phyloP scores from a whole-genome alignment of 805 yeast genomes.

The Hanseniaspora pseudoguilliermondii region DNA sequence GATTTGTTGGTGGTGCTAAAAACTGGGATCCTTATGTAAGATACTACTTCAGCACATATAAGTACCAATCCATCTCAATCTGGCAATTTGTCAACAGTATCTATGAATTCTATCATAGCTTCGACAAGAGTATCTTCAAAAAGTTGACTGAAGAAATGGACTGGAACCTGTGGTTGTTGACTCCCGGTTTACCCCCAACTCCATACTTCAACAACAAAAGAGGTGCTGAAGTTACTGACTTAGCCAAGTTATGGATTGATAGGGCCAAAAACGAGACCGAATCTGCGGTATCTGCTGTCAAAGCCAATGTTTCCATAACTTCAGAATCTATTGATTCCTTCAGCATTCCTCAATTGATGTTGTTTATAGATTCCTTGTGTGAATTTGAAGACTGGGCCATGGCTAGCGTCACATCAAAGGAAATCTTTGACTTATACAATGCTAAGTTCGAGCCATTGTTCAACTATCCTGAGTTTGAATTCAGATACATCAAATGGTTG shows the following conservation, averaged over 20 bases:
- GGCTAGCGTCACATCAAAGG: constrained; percentile 26
- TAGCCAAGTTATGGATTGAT: constrained; percentile 55
- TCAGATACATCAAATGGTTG: constrained; percentile 63
- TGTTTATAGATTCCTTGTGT: constrained; percentile 59
- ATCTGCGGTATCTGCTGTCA: constrained; percentile 17
- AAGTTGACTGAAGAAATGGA: constrained; percentile 52
- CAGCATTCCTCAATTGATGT: constrained; percentile 64
- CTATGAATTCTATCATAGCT: constrained; percentile 45
- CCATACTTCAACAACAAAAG: constrained; percentile 68
- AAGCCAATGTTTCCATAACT: constrained; percentile 26
- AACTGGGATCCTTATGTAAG: constrained; percentile 71
- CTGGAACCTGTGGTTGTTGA: constrained; percentile 74
- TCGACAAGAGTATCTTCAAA: constrained; percentile 31
- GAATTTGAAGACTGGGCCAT: constrained; percentile 35
- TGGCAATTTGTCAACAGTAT: constrained; percentile 67
- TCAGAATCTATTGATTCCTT: constrained; percentile 33
- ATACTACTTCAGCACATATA: constrained; percentile 57
- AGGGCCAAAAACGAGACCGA: constrained; percentile 22
- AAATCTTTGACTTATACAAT: constrained; percentile 29
- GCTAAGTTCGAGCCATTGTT: constrained; percentile 36
- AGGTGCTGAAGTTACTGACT: constrained; percentile 55
- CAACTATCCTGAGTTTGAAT: constrained; percentile 66
- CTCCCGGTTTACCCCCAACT: constrained; percentile 81
- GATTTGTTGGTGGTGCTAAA: constrained; percentile 47
- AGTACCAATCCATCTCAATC: constrained; percentile 63